Percentiles rank a stretch among this genome's conserved stretches.
Conservation (phyloP, 1,139 yeast species). For the Pichia norvegensis region DNA sequence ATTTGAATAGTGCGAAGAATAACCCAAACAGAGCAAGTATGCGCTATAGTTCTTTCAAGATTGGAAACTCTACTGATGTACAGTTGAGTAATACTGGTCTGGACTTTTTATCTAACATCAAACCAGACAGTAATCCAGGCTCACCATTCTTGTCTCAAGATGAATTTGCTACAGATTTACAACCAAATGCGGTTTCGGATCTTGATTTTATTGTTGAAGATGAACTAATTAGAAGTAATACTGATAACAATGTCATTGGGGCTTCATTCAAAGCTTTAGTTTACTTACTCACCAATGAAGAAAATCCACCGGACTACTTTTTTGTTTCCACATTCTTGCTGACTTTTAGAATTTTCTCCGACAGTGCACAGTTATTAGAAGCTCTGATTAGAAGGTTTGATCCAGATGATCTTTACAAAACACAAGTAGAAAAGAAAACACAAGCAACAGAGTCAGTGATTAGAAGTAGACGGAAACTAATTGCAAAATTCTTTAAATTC, state of each 20-base stretch:
- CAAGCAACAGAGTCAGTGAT: constrained; percentile 42
- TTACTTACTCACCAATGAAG: constrained; percentile 64
- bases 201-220: constrained; percentile 29
- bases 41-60: constrained; percentile 55
- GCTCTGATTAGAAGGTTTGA: constrained; percentile 64
- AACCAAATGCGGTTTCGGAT: constrained; percentile 2
- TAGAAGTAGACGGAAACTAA: constrained; percentile 58
- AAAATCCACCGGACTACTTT: constrained; percentile 59
- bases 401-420: constrained; percentile 34
- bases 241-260: constrained; percentile 42
- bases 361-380: constrained; percentile 61
- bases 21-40: constrained; percentile 21
- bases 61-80: constrained; percentile 48
- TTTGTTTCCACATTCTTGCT: constrained; percentile 72
- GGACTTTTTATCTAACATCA: constrained; percentile 34
- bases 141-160: constrained; percentile 25
- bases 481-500: constrained; percentile 59
- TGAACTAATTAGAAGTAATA: constrained; percentile 39
- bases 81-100: constrained; percentile 54
- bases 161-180: constrained; percentile 14
- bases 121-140: constrained; percentile 15
- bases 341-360: constrained; percentile 70
- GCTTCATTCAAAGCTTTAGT: constrained; percentile 75
- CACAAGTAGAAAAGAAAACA: constrained; percentile 27
- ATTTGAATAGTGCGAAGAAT: neutral